Conservation (phyloP, 768 basidiomycete genomes). For the Leccinum aurantiacum region DNA sequence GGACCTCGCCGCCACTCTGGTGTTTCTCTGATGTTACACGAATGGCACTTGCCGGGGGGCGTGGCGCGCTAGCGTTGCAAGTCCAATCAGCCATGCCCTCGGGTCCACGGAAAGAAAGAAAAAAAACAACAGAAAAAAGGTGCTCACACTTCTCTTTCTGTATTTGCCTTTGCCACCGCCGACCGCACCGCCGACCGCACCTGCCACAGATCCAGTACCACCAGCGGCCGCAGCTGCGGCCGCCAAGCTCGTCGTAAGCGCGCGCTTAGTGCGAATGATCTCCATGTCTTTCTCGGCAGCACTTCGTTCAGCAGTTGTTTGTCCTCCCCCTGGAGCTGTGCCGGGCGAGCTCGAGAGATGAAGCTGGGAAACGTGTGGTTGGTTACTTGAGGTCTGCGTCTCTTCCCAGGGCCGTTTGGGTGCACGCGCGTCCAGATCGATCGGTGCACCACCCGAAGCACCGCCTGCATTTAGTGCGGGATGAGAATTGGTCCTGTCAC, state of each 20-base stretch:
- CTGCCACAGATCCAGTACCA: constrained; percentile 36
- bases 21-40: constrained; percentile 83
- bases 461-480: constrained; percentile 33
- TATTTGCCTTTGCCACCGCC: constrained; percentile 67
- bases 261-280: constrained; percentile 76
- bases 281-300: constrained; percentile 86
- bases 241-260: constrained; percentile 62
- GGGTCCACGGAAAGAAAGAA: neutral
- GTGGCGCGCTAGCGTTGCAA: constrained; percentile 65
- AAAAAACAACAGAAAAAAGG: neutral
- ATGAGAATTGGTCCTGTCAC: constrained; percentile 20
- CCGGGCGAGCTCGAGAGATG: constrained; percentile 23
- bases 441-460: constrained; percentile 21
- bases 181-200: constrained; percentile 22
- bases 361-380: constrained; percentile 27
- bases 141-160: constrained; percentile 79
- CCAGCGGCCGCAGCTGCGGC: constrained; percentile 42
- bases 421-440: constrained; percentile 43
- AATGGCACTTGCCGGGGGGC: constrained; percentile 84
- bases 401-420: constrained; percentile 85
- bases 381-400: constrained; percentile 21
- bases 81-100: constrained; percentile 19
- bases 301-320: constrained; percentile 45
- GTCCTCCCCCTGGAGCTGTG: constrained; percentile 16
- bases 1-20: constrained; percentile 89